A percentile compares a stretch with the other conserved stretches of the same genome.
These are phyloP conservation scores for Myxozyma udenii DNA, from an alignment of 805 yeast species.

Conservation along the genomic window DNA sequence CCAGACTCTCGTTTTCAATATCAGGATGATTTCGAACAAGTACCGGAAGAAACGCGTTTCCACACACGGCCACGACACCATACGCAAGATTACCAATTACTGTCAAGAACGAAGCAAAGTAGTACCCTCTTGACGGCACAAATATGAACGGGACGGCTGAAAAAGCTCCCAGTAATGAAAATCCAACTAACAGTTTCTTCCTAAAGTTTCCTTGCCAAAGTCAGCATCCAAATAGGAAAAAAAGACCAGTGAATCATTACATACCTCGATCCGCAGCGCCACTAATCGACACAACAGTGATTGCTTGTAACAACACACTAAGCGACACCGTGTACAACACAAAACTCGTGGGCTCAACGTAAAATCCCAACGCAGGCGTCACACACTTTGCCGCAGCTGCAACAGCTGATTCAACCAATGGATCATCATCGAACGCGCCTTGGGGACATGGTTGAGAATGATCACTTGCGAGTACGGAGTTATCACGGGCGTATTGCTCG, in stretches of 20 bases:
- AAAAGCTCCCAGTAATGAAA: constrained; percentile 59
- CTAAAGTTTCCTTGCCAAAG: constrained; percentile 46
- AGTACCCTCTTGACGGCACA: constrained; percentile 45
- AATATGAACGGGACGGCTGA: constrained; percentile 49
- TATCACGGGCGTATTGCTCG: constrained; percentile 68
- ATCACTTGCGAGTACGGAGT: constrained; percentile 63
- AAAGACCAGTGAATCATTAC: neutral
- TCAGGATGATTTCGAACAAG: constrained; percentile 48
- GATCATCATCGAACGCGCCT: constrained; percentile 24
- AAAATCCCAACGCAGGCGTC: constrained; percentile 45
- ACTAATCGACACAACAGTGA: constrained; percentile 66
- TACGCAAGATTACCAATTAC: constrained; percentile 64
- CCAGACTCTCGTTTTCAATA: neutral
- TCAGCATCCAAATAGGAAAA: neutral
- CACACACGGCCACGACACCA: constrained; percentile 78
- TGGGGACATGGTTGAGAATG: constrained; percentile 53
- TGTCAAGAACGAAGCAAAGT: constrained; percentile 54
- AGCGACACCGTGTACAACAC: constrained; percentile 71
- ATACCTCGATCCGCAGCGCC: constrained; percentile 63
- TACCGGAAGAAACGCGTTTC: constrained; percentile 67
- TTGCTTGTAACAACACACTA: constrained; percentile 68
- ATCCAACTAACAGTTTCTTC: constrained; percentile 52
- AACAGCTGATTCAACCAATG: constrained; percentile 36
- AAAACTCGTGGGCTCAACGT: constrained; percentile 68
- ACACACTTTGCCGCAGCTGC: constrained; percentile 44